These are phyloP conservation scores for Paramecium caudatum DNA, from an alignment of 73 alveolate species.

Conservation along the genomic window DNA sequence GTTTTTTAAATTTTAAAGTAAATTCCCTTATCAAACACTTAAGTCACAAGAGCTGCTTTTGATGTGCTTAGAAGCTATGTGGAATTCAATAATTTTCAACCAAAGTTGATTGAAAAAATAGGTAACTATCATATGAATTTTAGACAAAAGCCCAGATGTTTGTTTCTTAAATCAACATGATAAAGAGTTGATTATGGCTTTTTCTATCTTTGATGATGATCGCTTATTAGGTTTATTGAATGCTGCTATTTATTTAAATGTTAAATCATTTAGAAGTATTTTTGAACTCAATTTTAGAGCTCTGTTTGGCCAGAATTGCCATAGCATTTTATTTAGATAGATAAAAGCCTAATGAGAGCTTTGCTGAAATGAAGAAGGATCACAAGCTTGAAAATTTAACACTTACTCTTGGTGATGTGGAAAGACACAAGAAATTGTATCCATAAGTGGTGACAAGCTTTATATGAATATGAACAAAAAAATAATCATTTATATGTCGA, in stretches of 20 bases:
- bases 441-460: background rate
- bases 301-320: conserved; percentile 37
- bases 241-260: background rate
- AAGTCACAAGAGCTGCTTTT: background rate
- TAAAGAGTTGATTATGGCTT: background rate
- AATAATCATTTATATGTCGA: conserved; percentile 26
- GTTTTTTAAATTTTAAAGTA: background rate
- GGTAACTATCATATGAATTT: background rate
- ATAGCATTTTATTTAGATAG: background rate
- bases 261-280: background rate
- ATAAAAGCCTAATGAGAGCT: background rate
- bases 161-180: background rate
- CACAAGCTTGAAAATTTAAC: background rate
- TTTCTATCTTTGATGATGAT: background rate
- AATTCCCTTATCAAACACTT: background rate
- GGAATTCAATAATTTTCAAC: background rate
- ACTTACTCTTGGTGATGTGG: conserved; percentile 2
- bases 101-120: background rate
- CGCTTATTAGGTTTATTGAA: background rate
- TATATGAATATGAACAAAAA: conserved; percentile 6
- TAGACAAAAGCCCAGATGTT: background rate
- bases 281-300: background rate
- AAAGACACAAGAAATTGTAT: background rate
- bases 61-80: background rate
- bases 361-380: background rate